Evolutionary conservation across 805 yeast genomes (phyloP), one percentile per base, ranked within the genome.

Genomic region (Lipomyces yamadae): DNA sequence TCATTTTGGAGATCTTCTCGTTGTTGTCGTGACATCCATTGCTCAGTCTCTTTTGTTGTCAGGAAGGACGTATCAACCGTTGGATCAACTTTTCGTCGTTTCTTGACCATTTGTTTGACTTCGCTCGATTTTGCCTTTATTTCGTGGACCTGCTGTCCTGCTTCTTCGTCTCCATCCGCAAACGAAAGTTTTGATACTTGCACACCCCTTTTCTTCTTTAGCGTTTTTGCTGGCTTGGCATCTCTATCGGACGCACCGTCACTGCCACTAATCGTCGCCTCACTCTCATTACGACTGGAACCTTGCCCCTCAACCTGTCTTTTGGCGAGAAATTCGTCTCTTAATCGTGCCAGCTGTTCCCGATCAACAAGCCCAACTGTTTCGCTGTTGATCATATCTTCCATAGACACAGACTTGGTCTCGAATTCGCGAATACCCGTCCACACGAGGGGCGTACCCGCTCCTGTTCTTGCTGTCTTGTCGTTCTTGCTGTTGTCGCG

Each of bases 61-160:
- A 73, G 39, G 53, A 68, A 68, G 8, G 73, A 65, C 24, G 70
- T 70, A 45, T 72, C 72, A n/a, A 69, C 65, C 2, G 69, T 56
- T 15, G 71, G 60, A 62, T 73, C 74, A 4, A 65, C 64, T 50
- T 64, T 64, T 13, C 73, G 58, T 18, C 61, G 71, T 52, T 61
- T 33, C 61, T 57, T 45, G 33, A 61, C 4, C 7, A 29, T 58
- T 8, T 62, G 58, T 13, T 45, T 53, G 24, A 35, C 48, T 24
- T 58, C 65, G 1, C 45, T 55, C 35, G 58, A 64, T 15, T 63
- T 56, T 1, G 34, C 58, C 24, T 67, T 59, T 4, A 10, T 13
- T 5, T 29, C n/a, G 29, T 57, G 66, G 37, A 50, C 30, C 24
- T 65, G 61, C 52, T 55, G 56, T 3, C 30, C 62, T 1, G 56